These are phyloP conservation scores for Diacronema lutheri DNA, from an alignment of 78 protist species.

Conservation along the genomic window DNA sequence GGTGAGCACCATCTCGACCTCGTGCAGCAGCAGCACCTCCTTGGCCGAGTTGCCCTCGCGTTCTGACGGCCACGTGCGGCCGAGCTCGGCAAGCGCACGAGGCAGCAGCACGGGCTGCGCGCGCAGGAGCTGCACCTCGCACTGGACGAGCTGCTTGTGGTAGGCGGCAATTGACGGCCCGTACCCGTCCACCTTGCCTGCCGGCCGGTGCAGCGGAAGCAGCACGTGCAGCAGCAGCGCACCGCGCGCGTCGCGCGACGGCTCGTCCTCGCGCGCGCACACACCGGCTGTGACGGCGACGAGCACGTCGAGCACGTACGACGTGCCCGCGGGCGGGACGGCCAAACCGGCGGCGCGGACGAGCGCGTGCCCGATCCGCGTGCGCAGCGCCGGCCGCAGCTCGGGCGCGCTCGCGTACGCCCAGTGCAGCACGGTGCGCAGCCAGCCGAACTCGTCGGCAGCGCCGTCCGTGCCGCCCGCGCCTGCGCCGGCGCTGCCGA, in stretches of 20 bases:
- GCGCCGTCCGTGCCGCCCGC: too few species aligned
- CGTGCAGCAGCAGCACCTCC: constrained; percentile 17
- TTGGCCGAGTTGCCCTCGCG: background rate
- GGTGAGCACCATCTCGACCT: background rate
- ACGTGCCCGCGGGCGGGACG: background rate
- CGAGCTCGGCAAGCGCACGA: background rate
- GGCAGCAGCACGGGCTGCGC: background rate
- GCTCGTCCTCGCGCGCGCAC: background rate
- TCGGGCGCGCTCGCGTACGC: background rate
- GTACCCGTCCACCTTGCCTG: background rate
- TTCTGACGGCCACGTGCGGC: background rate
- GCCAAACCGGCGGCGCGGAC: background rate
- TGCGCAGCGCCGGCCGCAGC: background rate
- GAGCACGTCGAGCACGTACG: background rate
- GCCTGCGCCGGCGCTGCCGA: too few species aligned
- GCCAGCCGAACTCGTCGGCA: background rate
- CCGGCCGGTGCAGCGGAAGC: background rate
- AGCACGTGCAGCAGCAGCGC: background rate
- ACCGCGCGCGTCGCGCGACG: background rate
- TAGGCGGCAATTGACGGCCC: background rate
- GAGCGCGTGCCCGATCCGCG: background rate
- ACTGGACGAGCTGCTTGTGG: background rate
- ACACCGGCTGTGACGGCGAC: background rate
- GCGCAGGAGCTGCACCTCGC: background rate
- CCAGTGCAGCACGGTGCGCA: background rate